Base-by-base conservation (phyloP, 1,139 yeast genomes). In the Pichia sp. region DNA sequence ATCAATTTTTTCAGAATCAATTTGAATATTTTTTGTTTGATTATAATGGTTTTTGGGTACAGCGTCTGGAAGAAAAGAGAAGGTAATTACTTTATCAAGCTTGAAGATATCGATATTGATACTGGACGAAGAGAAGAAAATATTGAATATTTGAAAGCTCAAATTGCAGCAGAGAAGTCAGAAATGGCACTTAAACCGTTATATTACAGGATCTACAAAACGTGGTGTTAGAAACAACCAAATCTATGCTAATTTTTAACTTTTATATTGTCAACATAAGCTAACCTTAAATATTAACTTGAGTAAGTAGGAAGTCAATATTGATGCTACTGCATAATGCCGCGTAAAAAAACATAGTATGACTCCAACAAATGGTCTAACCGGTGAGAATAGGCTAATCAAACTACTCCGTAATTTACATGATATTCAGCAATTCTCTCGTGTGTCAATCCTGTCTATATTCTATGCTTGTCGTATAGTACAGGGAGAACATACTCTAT, bases 71-170 rank as follows among this genome's bases (percentile, higher is more conserved):
- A 70, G 55, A 68, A 66, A 44, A 44, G 39, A 26, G 29, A 41
- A 4, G 32, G 45, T 28, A n/a, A 10, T 5, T 45, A 45, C 71
- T 44, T 32, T 32, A 32, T 54, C 16, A 39, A 35, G 29, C 34
- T 44, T 11, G 59, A 63, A 40, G 76, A 77, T 41, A 71, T 81
- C 54, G 86, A 81, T 57, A 60, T 80, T 46, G 83, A 78, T 52
- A 68, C 80, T n/a, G 85, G 84, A 51, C 75, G 85, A 72, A 73
- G 78, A 57, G 77, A 71, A 49, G 66, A 73, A 44, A 84, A 80
- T 59, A 62, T 79, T 56, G 84, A 79, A 49, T 66, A 76, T 34
- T 65, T 77, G 56, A 76, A 70, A 59, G 78, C 75, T 59, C 84
- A 78, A 58, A 66, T 79, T 57, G 72, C 72, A 31, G 75, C 72